Evolutionary conservation across 257 asterid genomes (phyloP).

Genomic region (Ballota nigra): DNA sequence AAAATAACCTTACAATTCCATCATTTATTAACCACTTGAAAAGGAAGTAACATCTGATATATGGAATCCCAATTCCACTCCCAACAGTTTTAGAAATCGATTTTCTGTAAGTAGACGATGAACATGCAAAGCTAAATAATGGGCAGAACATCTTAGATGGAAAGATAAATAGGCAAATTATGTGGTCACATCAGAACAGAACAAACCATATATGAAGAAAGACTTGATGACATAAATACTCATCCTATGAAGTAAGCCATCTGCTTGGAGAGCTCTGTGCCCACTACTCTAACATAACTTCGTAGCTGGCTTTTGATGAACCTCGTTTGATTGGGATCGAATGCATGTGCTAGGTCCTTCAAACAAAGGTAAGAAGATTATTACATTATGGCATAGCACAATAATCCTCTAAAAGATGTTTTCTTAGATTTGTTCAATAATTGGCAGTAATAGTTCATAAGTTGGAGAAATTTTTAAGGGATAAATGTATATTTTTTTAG

Average conservation of each 20-base stretch:
- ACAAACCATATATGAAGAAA: slow-evolving; percentile 19
- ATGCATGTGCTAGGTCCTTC: slow-evolving; percentile 70
- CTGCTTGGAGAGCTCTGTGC: slow-evolving; percentile 69
- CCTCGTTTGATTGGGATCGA: slow-evolving; percentile 54
- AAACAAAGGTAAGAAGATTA: slow-evolving; percentile 24
- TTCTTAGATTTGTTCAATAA: not conserved
- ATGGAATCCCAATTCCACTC: not conserved
- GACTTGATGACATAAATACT: slow-evolving; percentile 2
- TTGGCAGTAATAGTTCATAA: not conserved
- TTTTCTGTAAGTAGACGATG: not conserved
- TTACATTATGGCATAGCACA: slow-evolving; percentile 8
- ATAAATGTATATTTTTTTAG: not conserved
- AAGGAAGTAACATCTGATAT: not conserved
- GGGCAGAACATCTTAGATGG: not conserved
- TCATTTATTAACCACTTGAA: not conserved
- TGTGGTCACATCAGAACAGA: not conserved
- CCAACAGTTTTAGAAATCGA: not conserved
- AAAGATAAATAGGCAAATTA: not conserved
- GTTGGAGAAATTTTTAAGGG: not conserved
- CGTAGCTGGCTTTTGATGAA: slow-evolving; percentile 53
- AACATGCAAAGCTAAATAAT: not conserved
- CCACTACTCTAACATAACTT: slow-evolving; percentile 61
- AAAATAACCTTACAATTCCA: not conserved
- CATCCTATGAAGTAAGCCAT: slow-evolving; percentile 71
- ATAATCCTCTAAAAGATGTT: not conserved